Evolutionary conservation across 345 rosid genomes (phyloP), one percentile per base, ranked within the genome.

Genomic region (Limnanthes douglasii): DNA sequence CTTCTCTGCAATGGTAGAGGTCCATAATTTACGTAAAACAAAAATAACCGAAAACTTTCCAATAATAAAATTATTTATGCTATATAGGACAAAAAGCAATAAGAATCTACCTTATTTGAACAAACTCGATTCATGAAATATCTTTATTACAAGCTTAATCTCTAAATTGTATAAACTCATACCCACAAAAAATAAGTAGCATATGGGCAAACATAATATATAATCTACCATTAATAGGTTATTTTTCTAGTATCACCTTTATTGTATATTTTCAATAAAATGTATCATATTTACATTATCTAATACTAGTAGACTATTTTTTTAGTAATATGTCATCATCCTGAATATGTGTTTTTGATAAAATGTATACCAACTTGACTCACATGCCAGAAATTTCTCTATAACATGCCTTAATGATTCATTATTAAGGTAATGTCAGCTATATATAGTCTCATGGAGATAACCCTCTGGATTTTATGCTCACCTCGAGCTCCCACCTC

Each of bases 401-500:
- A 86, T 66, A 32, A 77, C 81, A 59, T 72, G 72, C 64, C 43
- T 60, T 58, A 86, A 77, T 45, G 54, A 64, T 62, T 72, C 70
- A 31, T 86, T 76, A 2, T 46, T 18, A 9, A 88, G 75, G 64
- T 88, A 83, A 63, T 88, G 95, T 46, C 83, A 71, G 60, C 97
- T 88, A 43, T 76, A 83, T 18, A 95, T 88, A 45, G 57, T 64
- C 21, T 78, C 93, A 0, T 95, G 97, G 21, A 83, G 49, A 61
- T 79, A 88, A 24, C 97, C 97, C 97, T 78, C 43, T 79, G 93
- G 45, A 88, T 76, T 63, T 88, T 88, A 45, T 88, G 97, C 59
- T 88, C 97, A 6, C 97, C 97, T 44, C 83, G 97, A 39, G 97
- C 97, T 61, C 97, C 95, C 3, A 95, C 97, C 62, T 88, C 97